Evolutionary conservation across 257 asterid species (phyloP), one percentile per base, ranked within the genome.

Genomic region (Capsicum chinense): DNA sequence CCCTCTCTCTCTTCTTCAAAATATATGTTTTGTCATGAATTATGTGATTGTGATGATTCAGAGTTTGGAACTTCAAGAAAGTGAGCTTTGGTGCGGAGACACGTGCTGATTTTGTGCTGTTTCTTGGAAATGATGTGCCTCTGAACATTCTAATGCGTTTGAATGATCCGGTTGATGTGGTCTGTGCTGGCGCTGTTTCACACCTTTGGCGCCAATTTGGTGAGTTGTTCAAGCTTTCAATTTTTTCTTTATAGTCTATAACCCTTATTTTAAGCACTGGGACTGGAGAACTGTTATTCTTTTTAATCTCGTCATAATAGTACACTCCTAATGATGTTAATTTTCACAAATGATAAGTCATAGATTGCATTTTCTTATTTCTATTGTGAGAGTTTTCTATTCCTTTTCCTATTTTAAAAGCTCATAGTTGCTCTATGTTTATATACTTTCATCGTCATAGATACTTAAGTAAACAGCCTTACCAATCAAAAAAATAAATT

Each of bases 111-210:
- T 93, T 92, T 80, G 10, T 95, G 87, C 85, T 88, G 85, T 86
- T 82, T 86, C 92, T 92, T 35, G 94, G 86, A 86, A 44, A 81
- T 3, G 97, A 92, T 64, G 71, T 90, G 86, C 87, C 88, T 57
- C 7, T 86, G 63, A 68, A 86, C 83, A 87, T 93, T 44, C 7
- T 44, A 44, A 88, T 86, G 83, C 89, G 86, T 87, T 83, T 95
- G 87, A 90, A 87, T 88, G 98, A 95, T 85, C 96, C 95, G 5
- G 91, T 87, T 35, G 98, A 93, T 86, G 71, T 93, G 17, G 91
- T 89, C 70, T 93, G 92, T 71, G 92, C 91, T 52, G 85, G 92
- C 79, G 84, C 88, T 10, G 95, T 92, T 69, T 93, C 96, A 6
- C 90, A 83, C 62, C 47, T 84, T 67, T 95, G 98, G 98, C 92